Percentiles rank a stretch among this genome's conserved stretches.
Conservation (phyloP, 371 early-diverging fungal species). For the Mucor plumbeus region DNA sequence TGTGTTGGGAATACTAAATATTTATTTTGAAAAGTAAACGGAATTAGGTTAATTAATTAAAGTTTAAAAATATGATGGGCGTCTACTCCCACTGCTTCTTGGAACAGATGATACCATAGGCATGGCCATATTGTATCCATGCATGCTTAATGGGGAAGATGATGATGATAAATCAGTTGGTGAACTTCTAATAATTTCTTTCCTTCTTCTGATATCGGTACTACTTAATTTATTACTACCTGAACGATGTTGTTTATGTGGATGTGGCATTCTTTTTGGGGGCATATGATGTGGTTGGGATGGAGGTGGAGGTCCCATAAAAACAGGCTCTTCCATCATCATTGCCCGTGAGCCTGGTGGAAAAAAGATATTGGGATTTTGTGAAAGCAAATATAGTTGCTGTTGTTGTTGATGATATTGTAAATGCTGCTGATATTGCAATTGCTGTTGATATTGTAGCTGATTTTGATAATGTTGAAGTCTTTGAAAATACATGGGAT, state of each 20-base stretch:
- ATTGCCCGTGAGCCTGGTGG: background rate
- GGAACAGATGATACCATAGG: background rate
- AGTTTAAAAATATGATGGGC: conserved; percentile 3
- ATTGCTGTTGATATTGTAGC: conserved; percentile 11
- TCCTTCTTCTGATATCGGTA: background rate
- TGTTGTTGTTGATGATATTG: conserved; percentile 23
- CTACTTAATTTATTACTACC: background rate
- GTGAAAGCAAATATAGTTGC: conserved; percentile 4
- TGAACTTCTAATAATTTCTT: background rate
- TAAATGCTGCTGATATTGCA: conserved; percentile 13
- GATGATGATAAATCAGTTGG: background rate
- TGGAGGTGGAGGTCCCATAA: background rate
- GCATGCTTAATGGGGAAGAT: background rate
- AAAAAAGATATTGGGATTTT: background rate
- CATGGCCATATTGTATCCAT: background rate
- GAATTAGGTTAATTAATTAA: background rate
- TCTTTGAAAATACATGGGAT: conserved; percentile 21
- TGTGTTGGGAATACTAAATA: background rate
- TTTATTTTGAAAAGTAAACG: background rate
- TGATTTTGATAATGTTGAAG: conserved; percentile 12
- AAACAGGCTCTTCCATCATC: background rate
- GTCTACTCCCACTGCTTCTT: background rate
- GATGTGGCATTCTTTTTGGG: background rate
- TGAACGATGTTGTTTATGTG: background rate
- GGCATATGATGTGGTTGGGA: background rate